Conservation (phyloP, 257 asterid genomes). For the Nemophila menziesii region DNA sequence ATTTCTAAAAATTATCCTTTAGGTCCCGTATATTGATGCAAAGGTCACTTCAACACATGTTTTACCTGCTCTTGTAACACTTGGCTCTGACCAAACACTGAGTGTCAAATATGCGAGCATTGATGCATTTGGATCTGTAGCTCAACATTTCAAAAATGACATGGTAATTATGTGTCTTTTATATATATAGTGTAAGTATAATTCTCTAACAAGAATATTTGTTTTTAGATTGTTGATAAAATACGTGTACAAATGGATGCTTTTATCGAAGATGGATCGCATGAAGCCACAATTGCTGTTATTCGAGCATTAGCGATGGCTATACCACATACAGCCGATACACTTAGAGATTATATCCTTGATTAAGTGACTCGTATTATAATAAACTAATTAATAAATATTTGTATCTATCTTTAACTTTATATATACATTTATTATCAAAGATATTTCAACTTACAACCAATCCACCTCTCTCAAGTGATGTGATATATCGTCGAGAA, state of each 20-base stretch:
- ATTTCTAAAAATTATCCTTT: not conserved
- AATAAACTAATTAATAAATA: not conserved
- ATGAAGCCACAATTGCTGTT: slow-evolving; percentile 90
- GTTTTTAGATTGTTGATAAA: slow-evolving; percentile 77
- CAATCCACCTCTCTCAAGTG: slow-evolving; percentile 56
- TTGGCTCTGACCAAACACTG: slow-evolving; percentile 95
- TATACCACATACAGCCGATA: slow-evolving; percentile 75
- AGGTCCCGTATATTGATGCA: slow-evolving; percentile 83
- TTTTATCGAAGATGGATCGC: slow-evolving; percentile 97
- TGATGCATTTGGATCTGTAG: slow-evolving; percentile 94
- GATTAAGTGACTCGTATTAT: slow-evolving; percentile 5
- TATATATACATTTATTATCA: slow-evolving; percentile 67
- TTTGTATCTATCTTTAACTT: slow-evolving; percentile 28
- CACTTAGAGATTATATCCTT: slow-evolving; percentile 97
- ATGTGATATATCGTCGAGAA: slow-evolving; percentile 57
- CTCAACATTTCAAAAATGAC: slow-evolving; percentile 84
- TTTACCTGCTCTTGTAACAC: slow-evolving; percentile 94
- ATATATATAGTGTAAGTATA: slow-evolving; percentile 1
- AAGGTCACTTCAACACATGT: slow-evolving; percentile 83
- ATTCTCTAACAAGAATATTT: slow-evolving; percentile 20
- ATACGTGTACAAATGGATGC: slow-evolving; percentile 98
- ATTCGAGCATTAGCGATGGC: slow-evolving; percentile 83
- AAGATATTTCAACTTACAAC: slow-evolving; percentile 81
- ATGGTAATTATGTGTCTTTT: slow-evolving; percentile 27
- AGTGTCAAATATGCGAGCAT: slow-evolving; percentile 86